A percentile compares a stretch with the other conserved stretches of the same genome.
These are phyloP conservation scores for Aspergillus costaricaensis DNA, from an alignment of 2,329 filamentous ascomycete species.

Conservation along the genomic window DNA sequence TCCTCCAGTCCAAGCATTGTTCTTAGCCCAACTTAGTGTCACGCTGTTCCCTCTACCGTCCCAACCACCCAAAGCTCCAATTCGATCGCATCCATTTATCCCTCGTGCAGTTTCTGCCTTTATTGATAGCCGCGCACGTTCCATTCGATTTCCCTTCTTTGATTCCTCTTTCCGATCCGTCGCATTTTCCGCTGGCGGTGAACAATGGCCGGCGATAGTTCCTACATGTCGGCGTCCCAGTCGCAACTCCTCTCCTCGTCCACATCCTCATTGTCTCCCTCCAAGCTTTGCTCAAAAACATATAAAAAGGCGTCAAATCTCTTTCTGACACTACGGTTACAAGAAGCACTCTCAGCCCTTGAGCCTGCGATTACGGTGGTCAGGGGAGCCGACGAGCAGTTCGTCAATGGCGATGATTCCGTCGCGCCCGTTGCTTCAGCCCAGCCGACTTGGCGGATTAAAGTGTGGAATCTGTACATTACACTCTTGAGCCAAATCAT, in stretches of 20 bases:
- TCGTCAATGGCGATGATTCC: conserved; percentile 51
- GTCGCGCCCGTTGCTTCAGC: conserved; percentile 73
- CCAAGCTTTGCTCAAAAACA: conserved; percentile 72
- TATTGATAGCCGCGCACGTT: neutral
- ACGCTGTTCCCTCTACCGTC: conserved; percentile 11
- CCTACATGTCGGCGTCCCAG: conserved; percentile 37
- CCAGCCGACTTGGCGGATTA: conserved; percentile 80
- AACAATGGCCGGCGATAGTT: conserved; percentile 36
- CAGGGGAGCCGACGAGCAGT: conserved; percentile 35
- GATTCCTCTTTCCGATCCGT: conserved; percentile 6
- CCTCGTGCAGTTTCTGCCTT: neutral
- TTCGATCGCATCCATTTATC: conserved; percentile 11
- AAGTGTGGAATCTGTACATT: conserved; percentile 96
- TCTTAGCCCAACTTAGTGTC: conserved; percentile 17
- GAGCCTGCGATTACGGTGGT: conserved; percentile 74
- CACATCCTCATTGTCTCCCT: conserved; percentile 66
- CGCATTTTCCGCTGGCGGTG: conserved; percentile 22
- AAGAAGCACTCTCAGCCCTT: conserved; percentile 83
- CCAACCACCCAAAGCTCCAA: conserved; percentile 11
- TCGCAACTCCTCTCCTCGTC: conserved; percentile 65
- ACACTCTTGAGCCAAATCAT: conserved; percentile 89
- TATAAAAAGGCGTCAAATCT: conserved; percentile 94
- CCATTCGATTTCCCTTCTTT: neutral
- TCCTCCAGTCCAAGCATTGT: conserved; percentile 18
- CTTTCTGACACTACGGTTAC: conserved; percentile 89